Evolutionary conservation across 192 early-diverging fungal species (phyloP), one percentile per base, ranked within the genome.

Genomic region (Coemansia sp.): DNA sequence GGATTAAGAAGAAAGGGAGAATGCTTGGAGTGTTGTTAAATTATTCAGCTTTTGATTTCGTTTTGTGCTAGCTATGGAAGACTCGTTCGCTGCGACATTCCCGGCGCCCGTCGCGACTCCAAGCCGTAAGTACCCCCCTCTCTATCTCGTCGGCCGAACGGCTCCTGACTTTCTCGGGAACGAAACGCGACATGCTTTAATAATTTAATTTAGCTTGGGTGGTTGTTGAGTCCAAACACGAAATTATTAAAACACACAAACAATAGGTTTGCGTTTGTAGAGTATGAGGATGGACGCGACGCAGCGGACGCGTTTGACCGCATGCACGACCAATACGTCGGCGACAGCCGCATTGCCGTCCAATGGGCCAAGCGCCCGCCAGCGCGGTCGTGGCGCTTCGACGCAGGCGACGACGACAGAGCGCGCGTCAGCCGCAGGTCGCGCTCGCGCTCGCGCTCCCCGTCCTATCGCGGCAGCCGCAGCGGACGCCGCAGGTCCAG

Each of bases 281-380:
- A 98, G 83, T 96, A 89, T 74, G 93, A 95, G 65, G 91, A 96
- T 70, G 75, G 83, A 60, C 83, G 90, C 44, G 95, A 98, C 70
- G 92, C 93, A 21, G 90, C 87, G 18, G 94, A 96, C 70, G 94
- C 95, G n/a, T 93, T 86, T 60, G 83, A 93, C 65, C 92, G 91
- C 38, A 92, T 98, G 93, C 93, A 92, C 65, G 90, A 89, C 44
- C 65, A 87, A 58, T 81, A 85, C 33, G 67, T 98, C 27, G 93
- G 91, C 44, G 93, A 93, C n/a, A 69, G 85, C 67, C 70, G 85
- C 29, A 71, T 98, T 37, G 86, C 85, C 37, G 84, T 98, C 43
- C 93, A 98, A 83, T 96, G 90, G 90, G 94, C 94, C 48, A 92
- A 92, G 75, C 91, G 90, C 42, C 80, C 91, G 22, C 92, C 93